Evolutionary conservation across 805 yeast species (phyloP), one percentile per base, ranked within the genome.

Genomic region (Yueomyces sp.): DNA sequence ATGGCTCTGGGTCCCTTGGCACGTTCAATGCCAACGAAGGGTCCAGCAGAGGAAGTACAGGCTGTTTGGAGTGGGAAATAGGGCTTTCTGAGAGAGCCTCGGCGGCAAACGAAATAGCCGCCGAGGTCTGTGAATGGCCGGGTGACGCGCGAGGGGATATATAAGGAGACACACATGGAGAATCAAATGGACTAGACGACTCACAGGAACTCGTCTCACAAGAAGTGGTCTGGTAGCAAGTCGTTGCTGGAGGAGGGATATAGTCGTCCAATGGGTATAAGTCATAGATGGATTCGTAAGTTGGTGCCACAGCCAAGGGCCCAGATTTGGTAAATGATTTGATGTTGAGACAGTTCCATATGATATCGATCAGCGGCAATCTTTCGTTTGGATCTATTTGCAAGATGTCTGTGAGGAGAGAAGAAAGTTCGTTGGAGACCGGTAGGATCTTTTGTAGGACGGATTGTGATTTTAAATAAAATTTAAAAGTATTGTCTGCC

Each of bases 381-480:
- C 72, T 57, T 36, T 57, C 52, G 27, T 52, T 52, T 33, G 70
- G 69, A 39, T 65, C 59, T 33, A 59, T 50, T 46, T 52, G 57
- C 40, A 66, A 47, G 7, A 66, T 54, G 31, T 54, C 50, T 1
- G 51, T 57, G 39, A 85, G 61, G 36, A 85, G 62, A 3, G 56
- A 47, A 55, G 72, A 79, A 42, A 85, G 66, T 49, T 81, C 81
- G 28, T 63, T 59, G 32, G 88, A 78, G 5, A 88, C 73, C 32
- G 95, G 94, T 51, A 87, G 64, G 37, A 87, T 87, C 44, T 76
- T 71, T 55, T 69, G 62, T 46, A 87, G 65, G 3, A 85, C 72
- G 7, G 61, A 56, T 6, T 76, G 68, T 49, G 77, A 76, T 44
- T 71, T 67, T 36, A 76, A 67, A 59, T 72, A 88, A 28, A 77